These are phyloP conservation scores for Xylaria flabelliformis DNA, from an alignment of 495 filamentous ascomycete species.

Conservation along the genomic window DNA sequence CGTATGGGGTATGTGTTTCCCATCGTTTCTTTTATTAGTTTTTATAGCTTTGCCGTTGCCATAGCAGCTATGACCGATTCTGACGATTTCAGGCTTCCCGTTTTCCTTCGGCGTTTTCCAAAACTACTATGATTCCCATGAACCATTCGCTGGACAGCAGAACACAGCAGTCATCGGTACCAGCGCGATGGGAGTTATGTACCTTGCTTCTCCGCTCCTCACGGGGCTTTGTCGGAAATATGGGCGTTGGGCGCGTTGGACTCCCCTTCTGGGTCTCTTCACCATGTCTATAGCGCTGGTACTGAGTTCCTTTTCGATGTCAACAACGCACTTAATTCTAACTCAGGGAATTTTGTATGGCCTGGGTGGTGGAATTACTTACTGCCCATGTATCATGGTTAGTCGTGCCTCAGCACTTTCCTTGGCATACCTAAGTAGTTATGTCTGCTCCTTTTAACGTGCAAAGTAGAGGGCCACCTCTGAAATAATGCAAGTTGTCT, in stretches of 20 bases:
- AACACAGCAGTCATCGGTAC: slow-evolving; percentile 53
- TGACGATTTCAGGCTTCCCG: slow-evolving; percentile 56
- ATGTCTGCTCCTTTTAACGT: neutral
- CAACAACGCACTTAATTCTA: slow-evolving; percentile 55
- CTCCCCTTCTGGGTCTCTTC: slow-evolving; percentile 46
- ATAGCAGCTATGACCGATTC: neutral
- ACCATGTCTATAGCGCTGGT: slow-evolving; percentile 51
- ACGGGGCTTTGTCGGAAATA: slow-evolving; percentile 43
- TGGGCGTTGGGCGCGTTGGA: slow-evolving; percentile 40
- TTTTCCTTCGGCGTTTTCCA: slow-evolving; percentile 67
- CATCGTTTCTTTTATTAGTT: neutral
- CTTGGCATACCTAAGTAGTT: neutral
- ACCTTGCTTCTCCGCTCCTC: slow-evolving; percentile 52
- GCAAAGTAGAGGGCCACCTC: neutral
- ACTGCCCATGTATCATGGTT: slow-evolving; percentile 54
- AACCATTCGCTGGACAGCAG: slow-evolving; percentile 46
- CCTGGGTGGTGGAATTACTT: slow-evolving; percentile 55
- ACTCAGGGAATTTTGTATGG: slow-evolving; percentile 63
- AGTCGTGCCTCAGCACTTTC: neutral
- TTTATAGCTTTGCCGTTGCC: slow-evolving; percentile 15
- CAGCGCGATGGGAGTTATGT: slow-evolving; percentile 57
- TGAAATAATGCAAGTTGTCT: neutral
- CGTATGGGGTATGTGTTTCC: slow-evolving; percentile 58
- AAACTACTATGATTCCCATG: slow-evolving; percentile 58
- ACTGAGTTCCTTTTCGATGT: slow-evolving; percentile 54